phyloP scores from a whole-genome alignment of 202 grass and related monocot species.

The Hordeum pubiflorum region DNA sequence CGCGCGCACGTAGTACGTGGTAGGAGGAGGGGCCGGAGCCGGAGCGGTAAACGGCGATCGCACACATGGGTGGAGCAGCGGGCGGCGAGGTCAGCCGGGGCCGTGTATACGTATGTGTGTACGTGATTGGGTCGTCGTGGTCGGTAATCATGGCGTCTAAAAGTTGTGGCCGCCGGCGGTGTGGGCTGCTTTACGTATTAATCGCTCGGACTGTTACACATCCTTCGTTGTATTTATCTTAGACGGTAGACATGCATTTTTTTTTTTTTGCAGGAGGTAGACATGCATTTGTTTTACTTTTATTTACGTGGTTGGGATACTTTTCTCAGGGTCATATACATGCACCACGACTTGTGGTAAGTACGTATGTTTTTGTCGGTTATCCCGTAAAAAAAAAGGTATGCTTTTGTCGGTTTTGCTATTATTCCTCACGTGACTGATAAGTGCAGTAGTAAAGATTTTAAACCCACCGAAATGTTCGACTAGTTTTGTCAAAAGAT shows the following conservation, averaged over 20 bases:
- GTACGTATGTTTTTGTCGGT: too few relatives aligned
- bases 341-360: too few relatives aligned
- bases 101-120: not conserved
- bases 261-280: too few relatives aligned
- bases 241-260: too few relatives aligned
- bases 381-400: too few relatives aligned
- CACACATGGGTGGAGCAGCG: not conserved
- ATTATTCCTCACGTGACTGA: not conserved
- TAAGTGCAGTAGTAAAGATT: not conserved
- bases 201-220: not conserved
- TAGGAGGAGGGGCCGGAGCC: not conserved
- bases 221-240: too few relatives aligned
- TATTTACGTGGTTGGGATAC: too few relatives aligned
- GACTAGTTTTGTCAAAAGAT: too few relatives aligned
- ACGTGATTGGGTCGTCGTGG: not conserved
- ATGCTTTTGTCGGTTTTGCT: too few relatives aligned
- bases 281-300: too few relatives aligned
- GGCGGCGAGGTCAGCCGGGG: not conserved
- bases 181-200: not conserved
- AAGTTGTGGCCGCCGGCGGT: slow-evolving; percentile 4
- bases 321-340: too few relatives aligned
- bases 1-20: not conserved
- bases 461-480: not conserved
- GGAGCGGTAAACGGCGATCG: not conserved
- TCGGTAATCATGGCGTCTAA: slow-evolving; percentile 15